A percentile compares a stretch with the other conserved stretches of the same genome.
Evolutionary conservation across 1,284 basidiomycete species (phyloP).

Genomic region (Hypsizygus ulmarius): DNA sequence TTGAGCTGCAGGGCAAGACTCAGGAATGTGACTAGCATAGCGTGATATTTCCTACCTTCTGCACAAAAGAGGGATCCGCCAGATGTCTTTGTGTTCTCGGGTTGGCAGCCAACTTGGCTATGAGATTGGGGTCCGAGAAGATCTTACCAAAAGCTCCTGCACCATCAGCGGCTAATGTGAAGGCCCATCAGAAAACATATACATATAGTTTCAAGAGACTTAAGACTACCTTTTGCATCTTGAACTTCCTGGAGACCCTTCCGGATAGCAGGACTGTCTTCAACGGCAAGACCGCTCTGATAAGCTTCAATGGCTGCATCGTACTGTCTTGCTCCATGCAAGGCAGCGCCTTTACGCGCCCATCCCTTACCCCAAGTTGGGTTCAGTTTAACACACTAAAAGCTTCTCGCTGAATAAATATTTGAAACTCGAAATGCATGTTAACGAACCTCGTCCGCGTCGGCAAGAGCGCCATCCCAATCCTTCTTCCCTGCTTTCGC

Average conservation of each 20-base stretch:
- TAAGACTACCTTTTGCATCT: conserved; percentile 64
- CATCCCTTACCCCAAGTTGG: conserved; percentile 91
- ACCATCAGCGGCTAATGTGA: conserved; percentile 37
- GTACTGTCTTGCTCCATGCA: conserved; percentile 80
- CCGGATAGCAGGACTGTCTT: conserved; percentile 77
- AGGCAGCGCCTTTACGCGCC: conserved; percentile 91
- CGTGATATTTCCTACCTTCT: conserved; percentile 44
- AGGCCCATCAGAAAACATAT: conserved; percentile 11
- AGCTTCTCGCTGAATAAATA: conserved; percentile 15
- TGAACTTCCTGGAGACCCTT: conserved; percentile 89
- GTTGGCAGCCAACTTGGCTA: conserved; percentile 83
- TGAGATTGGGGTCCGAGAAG: conserved; percentile 83
- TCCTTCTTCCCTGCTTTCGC: conserved; percentile 83
- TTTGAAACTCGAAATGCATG: conserved; percentile 11
- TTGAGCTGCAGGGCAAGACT: conserved; percentile 41
- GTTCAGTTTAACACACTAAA: conserved; percentile 74
- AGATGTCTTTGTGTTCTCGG: conserved; percentile 85
- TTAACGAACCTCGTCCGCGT: conserved; percentile 82
- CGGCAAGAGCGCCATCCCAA: conserved; percentile 77
- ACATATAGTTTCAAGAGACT: background rate
- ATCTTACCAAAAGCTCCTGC: conserved; percentile 65
- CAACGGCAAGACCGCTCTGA: conserved; percentile 77
- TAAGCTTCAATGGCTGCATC: conserved; percentile 84
- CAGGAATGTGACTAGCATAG: background rate
- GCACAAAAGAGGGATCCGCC: conserved; percentile 78